Percentiles rank a stretch among this genome's conserved stretches.
Conservation (phyloP, 139 green algal species). For the Pleodorina starrii region DNA sequence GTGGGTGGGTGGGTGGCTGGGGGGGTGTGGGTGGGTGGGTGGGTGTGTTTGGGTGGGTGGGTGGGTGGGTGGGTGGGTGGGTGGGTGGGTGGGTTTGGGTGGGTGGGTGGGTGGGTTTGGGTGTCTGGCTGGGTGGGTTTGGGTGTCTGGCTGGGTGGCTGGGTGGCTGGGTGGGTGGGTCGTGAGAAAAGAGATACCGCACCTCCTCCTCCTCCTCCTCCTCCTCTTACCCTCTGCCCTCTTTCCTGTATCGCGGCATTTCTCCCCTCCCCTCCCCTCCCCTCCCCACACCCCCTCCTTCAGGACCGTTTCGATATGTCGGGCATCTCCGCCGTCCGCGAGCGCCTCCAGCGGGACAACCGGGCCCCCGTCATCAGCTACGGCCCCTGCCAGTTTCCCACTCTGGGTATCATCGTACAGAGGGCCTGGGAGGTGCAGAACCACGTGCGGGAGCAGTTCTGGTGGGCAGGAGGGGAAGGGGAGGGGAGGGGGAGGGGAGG, state of each 20-base stretch:
- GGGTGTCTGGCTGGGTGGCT: neutral
- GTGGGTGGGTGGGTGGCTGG: neutral
- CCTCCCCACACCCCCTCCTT: neutral
- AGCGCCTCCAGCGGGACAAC: slow-evolving; percentile 9
- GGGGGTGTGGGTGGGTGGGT: neutral
- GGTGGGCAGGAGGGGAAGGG: slow-evolving; percentile 61
- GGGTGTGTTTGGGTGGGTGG: neutral
- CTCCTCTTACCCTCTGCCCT: neutral
- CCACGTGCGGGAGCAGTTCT: slow-evolving; percentile 95
- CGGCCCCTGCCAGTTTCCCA: slow-evolving; percentile 98
- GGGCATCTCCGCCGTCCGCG: slow-evolving; percentile 48
- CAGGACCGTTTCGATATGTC: slow-evolving; percentile 87
- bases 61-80: neutral
- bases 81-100: neutral
- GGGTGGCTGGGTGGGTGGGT: neutral
- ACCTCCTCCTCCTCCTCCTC: neutral
- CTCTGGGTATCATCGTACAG: slow-evolving; percentile 97
- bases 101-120: neutral
- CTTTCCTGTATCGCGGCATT: too few relatives aligned
- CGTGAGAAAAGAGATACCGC: neutral
- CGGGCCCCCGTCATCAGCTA: slow-evolving; percentile 82
- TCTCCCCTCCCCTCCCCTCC: neutral
- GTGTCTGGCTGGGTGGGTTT: neutral
- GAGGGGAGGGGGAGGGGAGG: neutral
- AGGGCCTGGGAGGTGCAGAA: slow-evolving; percentile 95